Conservation (phyloP, 352 stramenopile species). For the Globisporangium camurandrum region DNA sequence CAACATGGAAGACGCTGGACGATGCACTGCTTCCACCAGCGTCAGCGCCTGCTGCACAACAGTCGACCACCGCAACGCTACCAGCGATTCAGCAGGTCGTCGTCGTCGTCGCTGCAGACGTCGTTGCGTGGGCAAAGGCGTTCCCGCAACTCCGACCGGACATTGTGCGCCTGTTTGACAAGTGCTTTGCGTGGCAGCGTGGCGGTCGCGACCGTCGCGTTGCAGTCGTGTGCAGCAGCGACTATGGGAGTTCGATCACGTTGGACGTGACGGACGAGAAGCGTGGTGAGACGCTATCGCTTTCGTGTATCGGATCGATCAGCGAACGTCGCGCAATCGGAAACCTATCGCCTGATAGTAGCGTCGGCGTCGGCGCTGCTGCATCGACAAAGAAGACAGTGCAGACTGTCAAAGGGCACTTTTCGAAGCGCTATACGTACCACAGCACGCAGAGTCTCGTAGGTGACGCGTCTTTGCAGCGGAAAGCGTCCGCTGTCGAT, state of each 20-base stretch:
- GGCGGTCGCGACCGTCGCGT: constrained; percentile 24
- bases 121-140: constrained; percentile 27
- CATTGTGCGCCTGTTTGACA: constrained; percentile 51
- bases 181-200: constrained; percentile 63
- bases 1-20: constrained; percentile 57
- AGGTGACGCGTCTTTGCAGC: not conserved
- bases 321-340: constrained; percentile 25
- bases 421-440: constrained; percentile 74
- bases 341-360: constrained; percentile 11
- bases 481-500: not conserved
- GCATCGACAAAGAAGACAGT: constrained; percentile 2
- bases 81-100: constrained; percentile 43
- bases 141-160: constrained; percentile 31
- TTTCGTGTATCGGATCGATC: constrained; percentile 52
- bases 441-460: constrained; percentile 17
- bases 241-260: constrained; percentile 26
- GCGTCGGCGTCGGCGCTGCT: constrained; percentile 8
- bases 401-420: constrained; percentile 32
- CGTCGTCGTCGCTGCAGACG: constrained; percentile 39
- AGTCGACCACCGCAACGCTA: constrained; percentile 6
- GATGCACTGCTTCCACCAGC: constrained; percentile 25
- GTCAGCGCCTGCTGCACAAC: not conserved
- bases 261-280: constrained; percentile 60
- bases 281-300: constrained; percentile 31
- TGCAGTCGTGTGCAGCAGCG: constrained; percentile 31